Evolutionary conservation across 2,329 filamentous ascomycete genomes (phyloP), one percentile per base, ranked within the genome.

Genomic region (Cucurbitaria berberidis): DNA sequence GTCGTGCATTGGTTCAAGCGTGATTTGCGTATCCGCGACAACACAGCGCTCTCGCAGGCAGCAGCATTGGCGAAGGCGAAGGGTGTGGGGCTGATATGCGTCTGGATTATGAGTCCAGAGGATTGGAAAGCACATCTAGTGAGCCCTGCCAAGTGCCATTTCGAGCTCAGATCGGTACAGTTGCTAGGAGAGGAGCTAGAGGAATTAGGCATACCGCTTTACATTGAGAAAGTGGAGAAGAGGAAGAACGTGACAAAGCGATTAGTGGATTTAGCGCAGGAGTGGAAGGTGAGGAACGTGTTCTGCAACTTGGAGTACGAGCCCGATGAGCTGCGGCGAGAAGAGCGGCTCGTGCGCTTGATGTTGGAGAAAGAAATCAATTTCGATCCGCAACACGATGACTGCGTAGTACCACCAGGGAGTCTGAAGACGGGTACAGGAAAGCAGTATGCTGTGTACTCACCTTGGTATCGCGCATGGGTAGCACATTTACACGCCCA

Each of bases 1-100:
- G 88, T 96, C 0, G 84, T 96, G 0, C 90, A 96, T 75, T 96
- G 92, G 92, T 96, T 93, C 79, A 96, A 95, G 76, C 86, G 84
- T 67, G 93, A 96, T 71, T 76, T 96, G 45, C 83, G 92, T 2
- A 80, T 83, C 1, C 74, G 77, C 0, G 93, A 97, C 72, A 96
- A 96, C 70, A 88, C 84, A 8, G 84, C 84, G 0, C 74, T 96
- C 21, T 81, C 83, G 29, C 74, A 86, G 55, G 92, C 92, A 0
- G 86, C 84, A 49, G 77, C 86, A 51, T 81, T 82, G 43, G 90
- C 91, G 1, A 86, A 85, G 52, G 81, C 85, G 32, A 81, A 84
- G n/a, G 82, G 83, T 0, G 81, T 93, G 0, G 88, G 91, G 1
- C 76, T 96, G 32, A 84, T 96, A 32, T 85, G 85, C 49, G 74